Base-by-base conservation (phyloP, 345 rosid genomes). In the Rhodamnia rubescens region DNA sequence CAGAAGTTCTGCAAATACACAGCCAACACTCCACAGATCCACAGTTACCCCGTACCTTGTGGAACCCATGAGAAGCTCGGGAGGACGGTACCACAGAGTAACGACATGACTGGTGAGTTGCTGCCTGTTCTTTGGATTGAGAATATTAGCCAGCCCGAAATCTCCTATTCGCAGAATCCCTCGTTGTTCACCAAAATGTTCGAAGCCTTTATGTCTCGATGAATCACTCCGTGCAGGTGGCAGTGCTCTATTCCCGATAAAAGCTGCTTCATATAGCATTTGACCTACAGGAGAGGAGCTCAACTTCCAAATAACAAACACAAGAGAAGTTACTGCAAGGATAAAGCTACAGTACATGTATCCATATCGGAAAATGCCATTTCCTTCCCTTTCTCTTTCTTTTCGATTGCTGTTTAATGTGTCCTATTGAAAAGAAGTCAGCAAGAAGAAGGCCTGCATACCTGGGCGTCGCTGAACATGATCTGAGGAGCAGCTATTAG, bases 71-170 rank as follows among this genome's bases (percentile, higher is more conserved):
- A 92, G 83, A 83, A 89, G 91, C 89, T 92, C 93, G 1, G 93
- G 92, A 59, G 93, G 90, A 83, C 91, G 88, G 32, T 92, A 89
- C 93, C 93, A 90, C 7, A 90, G 87, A n/a, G 93, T 92, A 80
- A 92, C 93, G 0, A 92, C 93, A 18, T 91, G 89, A 36, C 92
- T 92, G 49, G 92, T 92, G 55, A 92, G 83, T 24, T 89, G 85
- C 56, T 86, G 91, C 8, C 61, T 83, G 51, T 85, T 80, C 78
- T 84, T 86, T 21, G 87, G 86, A 50, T 82, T 82, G 18, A 81
- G 88, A 80, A 88, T 53, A 16, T 84, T 92, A 1, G 92, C 91
- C 53, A 92, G 86, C 21, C 93, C 90, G 74, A 92, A 92, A 55
- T 92, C 93, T 53, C 88, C 92, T 59, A 92, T 82, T 86, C 87